These are phyloP conservation scores for Byssochlamys sp. DNA, from an alignment of 2,329 filamentous ascomycete genomes.

Conservation along the genomic window DNA sequence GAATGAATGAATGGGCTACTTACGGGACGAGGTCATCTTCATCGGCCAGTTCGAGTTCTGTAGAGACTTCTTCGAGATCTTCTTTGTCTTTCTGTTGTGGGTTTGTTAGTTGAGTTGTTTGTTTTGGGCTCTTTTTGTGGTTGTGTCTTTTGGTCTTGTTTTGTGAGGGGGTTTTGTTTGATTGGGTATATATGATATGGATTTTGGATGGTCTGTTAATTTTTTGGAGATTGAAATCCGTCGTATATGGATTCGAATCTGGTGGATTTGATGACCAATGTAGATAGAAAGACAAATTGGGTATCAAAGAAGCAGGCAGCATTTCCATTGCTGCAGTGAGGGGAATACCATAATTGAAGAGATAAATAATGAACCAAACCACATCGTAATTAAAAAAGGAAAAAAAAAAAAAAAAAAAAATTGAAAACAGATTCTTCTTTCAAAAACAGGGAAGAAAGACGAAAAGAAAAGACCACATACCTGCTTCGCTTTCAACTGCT, in stretches of 20 bases:
- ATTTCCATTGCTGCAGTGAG: not conserved
- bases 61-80: conserved; percentile 84
- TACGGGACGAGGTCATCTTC: conserved; percentile 90
- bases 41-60: conserved; percentile 85
- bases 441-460: not conserved
- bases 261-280: too few species aligned
- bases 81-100: conserved; percentile 86
- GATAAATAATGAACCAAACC: not conserved
- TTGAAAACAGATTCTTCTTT: not conserved
- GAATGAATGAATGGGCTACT: conserved; percentile 24
- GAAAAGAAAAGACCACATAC: conserved; percentile 43
- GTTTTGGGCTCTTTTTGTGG: conserved; percentile 19
- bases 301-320: not conserved
- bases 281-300: not conserved
- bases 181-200: not conserved
- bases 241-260: not conserved
- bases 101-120: conserved; percentile 4
- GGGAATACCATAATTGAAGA: not conserved
- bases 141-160: not conserved
- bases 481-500: conserved; percentile 68
- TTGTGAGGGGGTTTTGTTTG: not conserved
- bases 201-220: too few species aligned
- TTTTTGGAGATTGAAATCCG: too few species aligned
- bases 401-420: too few species aligned
- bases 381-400: not conserved